A percentile compares a stretch with the other conserved stretches of the same genome.
phyloP scores from a whole-genome alignment of 768 basidiomycete species.

The Daedaleopsis sinensis region DNA sequence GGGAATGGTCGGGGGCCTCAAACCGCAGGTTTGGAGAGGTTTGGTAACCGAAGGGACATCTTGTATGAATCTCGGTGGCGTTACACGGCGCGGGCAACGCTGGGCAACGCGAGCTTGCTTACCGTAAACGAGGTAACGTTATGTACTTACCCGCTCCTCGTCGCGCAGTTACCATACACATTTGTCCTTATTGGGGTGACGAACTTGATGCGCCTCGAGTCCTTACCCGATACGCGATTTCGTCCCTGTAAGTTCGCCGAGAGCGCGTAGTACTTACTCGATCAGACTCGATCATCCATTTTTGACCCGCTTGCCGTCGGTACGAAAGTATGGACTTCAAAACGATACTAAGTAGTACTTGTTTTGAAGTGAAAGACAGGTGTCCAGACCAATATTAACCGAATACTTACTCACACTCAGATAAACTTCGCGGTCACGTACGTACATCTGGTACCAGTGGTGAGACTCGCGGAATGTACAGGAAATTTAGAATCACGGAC shows the following conservation, averaged over 20 bases:
- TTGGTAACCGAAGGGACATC: background rate
- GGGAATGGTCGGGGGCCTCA: background rate
- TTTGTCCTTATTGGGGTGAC: constrained; percentile 13
- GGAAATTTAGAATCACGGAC: too few species aligned
- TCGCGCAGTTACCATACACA: constrained; percentile 11
- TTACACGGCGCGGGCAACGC: constrained; percentile 6
- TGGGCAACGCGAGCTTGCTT: constrained; percentile 2
- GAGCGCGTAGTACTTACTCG: too few species aligned
- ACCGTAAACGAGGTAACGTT: constrained; percentile 8
- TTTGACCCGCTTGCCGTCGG: too few species aligned
- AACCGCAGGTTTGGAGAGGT: too few species aligned
- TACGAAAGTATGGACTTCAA: too few species aligned
- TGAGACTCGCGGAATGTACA: too few species aligned
- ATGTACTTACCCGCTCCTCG: constrained; percentile 7
- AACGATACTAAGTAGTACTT: too few species aligned
- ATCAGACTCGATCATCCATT: background rate
- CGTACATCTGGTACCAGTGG: too few species aligned
- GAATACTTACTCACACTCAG: too few species aligned
- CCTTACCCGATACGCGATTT: constrained; percentile 1
- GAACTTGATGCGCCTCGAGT: constrained; percentile 11
- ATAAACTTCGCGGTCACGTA: too few species aligned
- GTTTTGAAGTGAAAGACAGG: too few species aligned
- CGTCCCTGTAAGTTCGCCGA: background rate
- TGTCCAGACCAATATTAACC: too few species aligned
- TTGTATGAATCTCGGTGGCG: constrained; percentile 14